Conservation (phyloP, 1,139 yeast genomes). For the Pichia sp. region DNA sequence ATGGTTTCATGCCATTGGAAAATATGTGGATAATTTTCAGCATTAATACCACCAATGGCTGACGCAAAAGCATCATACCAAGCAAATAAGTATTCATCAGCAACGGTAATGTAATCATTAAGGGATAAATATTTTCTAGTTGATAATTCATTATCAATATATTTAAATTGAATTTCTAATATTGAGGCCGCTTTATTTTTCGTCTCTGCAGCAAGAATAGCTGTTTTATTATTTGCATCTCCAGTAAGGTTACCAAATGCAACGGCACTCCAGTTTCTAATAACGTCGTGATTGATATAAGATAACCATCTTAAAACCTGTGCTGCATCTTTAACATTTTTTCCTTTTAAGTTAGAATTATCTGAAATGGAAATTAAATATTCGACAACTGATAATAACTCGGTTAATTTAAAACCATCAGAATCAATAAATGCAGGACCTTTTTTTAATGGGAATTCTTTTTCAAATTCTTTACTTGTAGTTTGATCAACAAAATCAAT, state of each 20-base stretch:
- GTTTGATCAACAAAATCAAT: conserved; percentile 30
- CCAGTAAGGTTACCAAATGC: conserved; percentile 3
- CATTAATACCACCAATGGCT: background rate
- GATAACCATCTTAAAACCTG: conserved; percentile 28
- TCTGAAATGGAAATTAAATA: conserved; percentile 24
- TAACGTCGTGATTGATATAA: conserved; percentile 25
- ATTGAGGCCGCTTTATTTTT: background rate
- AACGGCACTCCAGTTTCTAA: conserved; percentile 4
- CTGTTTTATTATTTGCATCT: too few relatives aligned
- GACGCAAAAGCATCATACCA: background rate
- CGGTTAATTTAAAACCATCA: conserved; percentile 25
- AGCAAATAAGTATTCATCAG: conserved; percentile 5
- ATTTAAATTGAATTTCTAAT: background rate
- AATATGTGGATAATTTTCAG: conserved; percentile 9
- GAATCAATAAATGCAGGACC: conserved; percentile 30
- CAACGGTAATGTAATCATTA: conserved; percentile 3
- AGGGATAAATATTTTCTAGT: conserved; percentile 4
- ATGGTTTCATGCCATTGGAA: conserved; percentile 17
- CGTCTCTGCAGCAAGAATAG: too few relatives aligned
- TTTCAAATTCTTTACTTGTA: background rate
- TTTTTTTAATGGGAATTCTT: conserved; percentile 26
- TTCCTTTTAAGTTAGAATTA: conserved; percentile 16
- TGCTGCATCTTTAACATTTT: conserved; percentile 24
- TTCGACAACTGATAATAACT: conserved; percentile 26
- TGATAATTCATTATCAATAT: conserved; percentile 8